Percentiles rank a stretch among this genome's conserved stretches.
These are phyloP conservation scores for Dacryopinax spathularia DNA, from an alignment of 768 basidiomycete species.

Conservation along the genomic window DNA sequence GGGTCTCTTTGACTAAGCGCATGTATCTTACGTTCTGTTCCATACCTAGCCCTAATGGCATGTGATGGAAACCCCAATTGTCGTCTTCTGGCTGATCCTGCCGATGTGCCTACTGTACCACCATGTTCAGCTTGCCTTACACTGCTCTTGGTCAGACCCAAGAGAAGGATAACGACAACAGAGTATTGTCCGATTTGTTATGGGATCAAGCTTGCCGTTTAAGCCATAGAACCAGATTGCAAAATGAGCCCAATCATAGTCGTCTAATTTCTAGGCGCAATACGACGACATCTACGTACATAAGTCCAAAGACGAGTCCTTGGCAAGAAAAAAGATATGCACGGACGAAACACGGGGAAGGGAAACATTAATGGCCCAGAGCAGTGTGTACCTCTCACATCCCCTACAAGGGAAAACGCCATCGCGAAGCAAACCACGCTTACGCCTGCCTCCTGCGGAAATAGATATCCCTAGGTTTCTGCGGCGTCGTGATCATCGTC, in stretches of 20 bases:
- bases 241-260: too few species aligned
- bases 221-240: too few species aligned
- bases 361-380: neutral
- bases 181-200: too few species aligned
- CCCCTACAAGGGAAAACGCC: neutral
- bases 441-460: neutral
- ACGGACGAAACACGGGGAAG: neutral
- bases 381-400: too few species aligned
- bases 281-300: neutral
- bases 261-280: too few species aligned
- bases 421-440: neutral
- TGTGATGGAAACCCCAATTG: neutral
- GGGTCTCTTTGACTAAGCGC: neutral
- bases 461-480: neutral
- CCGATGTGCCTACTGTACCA: too few species aligned
- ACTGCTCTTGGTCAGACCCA: too few species aligned
- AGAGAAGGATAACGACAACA: too few species aligned
- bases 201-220: too few species aligned
- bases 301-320: neutral
- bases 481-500: neutral
- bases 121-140: too few species aligned
- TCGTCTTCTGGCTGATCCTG: too few species aligned
- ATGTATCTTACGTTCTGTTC: neutral
- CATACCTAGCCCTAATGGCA: neutral
- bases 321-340: neutral